Percentiles rank a stretch among this genome's conserved stretches.
phyloP scores from a whole-genome alignment of 2,329 filamentous ascomycete genomes.

The Claviceps sp. region DNA sequence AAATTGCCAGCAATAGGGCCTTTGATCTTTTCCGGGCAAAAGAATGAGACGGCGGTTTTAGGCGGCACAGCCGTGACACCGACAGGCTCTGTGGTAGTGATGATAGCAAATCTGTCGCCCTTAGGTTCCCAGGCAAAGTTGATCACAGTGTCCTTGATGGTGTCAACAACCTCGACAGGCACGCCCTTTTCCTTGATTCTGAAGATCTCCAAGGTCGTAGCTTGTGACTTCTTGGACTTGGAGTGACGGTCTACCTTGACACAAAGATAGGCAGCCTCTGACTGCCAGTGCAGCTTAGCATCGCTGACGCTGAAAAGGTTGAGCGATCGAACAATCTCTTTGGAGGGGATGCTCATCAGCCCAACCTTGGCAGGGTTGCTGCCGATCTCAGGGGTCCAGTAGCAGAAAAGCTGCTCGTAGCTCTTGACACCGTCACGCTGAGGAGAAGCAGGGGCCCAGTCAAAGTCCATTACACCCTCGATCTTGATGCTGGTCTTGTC shows the following conservation, averaged over 20 bases:
- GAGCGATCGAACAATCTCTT: conserved; percentile 83
- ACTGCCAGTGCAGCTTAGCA: conserved; percentile 98
- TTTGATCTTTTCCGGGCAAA: conserved; percentile 92
- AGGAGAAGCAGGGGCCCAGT: conserved; percentile 82
- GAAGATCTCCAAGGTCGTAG: conserved; percentile 97
- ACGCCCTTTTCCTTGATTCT: conserved; percentile 94
- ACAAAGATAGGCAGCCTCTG: conserved; percentile 82
- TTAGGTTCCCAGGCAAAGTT: conserved; percentile 99
- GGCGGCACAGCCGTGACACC: conserved; percentile 70
- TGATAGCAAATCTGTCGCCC: conserved; percentile 92
- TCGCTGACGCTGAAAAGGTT: conserved; percentile 98
- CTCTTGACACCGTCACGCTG: conserved; percentile 74
- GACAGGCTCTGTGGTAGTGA: conserved; percentile 78
- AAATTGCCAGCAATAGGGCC: conserved; percentile 74
- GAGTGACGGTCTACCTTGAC: conserved; percentile 98
- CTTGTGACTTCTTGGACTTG: conserved; percentile 96
- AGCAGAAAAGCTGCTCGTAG: conserved; percentile 94
- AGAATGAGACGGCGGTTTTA: conserved; percentile 93
- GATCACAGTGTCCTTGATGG: conserved; percentile 95
- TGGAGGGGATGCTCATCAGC: conserved; percentile 90
- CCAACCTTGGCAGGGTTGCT: conserved; percentile 96
- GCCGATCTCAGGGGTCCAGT: conserved; percentile 97
- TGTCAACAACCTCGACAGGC: conserved; percentile 93
- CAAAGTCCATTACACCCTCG: conserved; percentile 92
- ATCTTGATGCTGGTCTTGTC: conserved; percentile 92